phyloP scores from a whole-genome alignment of 306 rosid species.

The Trifolium dubium region DNA sequence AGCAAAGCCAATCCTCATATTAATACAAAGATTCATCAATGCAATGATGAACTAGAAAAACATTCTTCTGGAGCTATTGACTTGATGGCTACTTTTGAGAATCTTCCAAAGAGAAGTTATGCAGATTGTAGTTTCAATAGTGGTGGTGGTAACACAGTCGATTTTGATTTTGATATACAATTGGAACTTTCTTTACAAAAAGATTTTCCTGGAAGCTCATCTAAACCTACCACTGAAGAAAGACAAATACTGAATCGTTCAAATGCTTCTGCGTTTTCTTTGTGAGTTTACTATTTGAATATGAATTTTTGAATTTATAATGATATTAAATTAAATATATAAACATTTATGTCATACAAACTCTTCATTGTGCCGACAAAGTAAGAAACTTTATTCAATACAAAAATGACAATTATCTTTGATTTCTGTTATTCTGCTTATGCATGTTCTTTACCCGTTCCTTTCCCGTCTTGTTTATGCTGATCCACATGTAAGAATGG shows the following conservation, averaged over 20 bases:
- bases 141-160: constrained; percentile 42
- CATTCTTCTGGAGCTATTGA: constrained; percentile 64
- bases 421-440: not conserved
- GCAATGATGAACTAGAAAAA: constrained; percentile 46
- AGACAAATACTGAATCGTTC: constrained; percentile 62
- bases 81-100: constrained; percentile 66
- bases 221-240: constrained; percentile 50
- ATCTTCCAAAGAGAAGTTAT: constrained; percentile 43
- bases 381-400: constrained; percentile 13
- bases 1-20: constrained; percentile 44
- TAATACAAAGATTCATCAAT: constrained; percentile 40
- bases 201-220: constrained; percentile 43
- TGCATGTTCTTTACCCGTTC: not conserved
- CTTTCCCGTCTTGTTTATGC: not conserved
- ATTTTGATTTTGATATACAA: constrained; percentile 50
- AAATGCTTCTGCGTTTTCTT: constrained; percentile 76
- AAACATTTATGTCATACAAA: constrained; percentile 12
- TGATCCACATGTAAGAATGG: constrained; percentile 12
- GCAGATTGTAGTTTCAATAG: constrained; percentile 41
- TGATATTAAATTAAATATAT: constrained; percentile 4
- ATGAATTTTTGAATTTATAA: constrained; percentile 11
- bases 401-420: not conserved
- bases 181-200: constrained; percentile 71
- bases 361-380: constrained; percentile 11
- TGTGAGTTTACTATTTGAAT: constrained; percentile 54